These are phyloP conservation scores for Hemileccinum impolitum DNA, from an alignment of 768 basidiomycete genomes.

Conservation along the genomic window DNA sequence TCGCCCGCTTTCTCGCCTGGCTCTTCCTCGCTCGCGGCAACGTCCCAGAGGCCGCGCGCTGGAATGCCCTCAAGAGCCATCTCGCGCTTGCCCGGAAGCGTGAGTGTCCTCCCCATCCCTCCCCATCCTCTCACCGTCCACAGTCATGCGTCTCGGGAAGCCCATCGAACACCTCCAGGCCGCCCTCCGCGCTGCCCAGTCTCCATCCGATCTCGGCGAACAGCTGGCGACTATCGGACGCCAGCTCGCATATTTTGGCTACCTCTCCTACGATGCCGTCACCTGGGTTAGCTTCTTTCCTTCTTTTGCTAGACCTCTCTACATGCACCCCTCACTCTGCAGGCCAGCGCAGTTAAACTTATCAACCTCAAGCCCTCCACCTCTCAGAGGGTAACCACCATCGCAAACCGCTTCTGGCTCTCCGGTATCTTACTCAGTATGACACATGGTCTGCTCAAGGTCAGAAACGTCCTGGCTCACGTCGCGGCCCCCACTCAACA, in stretches of 20 bases:
- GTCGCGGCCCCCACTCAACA: not conserved
- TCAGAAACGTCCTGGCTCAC: conserved; percentile 18
- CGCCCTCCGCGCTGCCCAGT: conserved; percentile 67
- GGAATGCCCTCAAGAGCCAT: conserved; percentile 82
- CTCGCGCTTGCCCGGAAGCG: conserved; percentile 84
- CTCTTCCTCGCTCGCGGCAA: conserved; percentile 65
- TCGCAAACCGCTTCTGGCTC: conserved; percentile 84
- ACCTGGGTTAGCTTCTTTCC: conserved; percentile 64
- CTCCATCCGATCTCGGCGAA: conserved; percentile 57
- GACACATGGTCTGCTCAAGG: conserved; percentile 66
- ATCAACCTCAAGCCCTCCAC: conserved; percentile 58
- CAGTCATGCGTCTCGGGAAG: conserved; percentile 92
- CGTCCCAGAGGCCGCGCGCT: conserved; percentile 68
- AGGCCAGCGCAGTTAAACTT: conserved; percentile 70
- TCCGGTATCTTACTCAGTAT: conserved; percentile 83
- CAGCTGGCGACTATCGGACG: conserved; percentile 75
- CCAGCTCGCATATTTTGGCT: conserved; percentile 88
- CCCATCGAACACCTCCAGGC: conserved; percentile 92
- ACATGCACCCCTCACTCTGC: not conserved
- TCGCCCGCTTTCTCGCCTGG: conserved; percentile 87
- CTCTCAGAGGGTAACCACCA: conserved; percentile 55
- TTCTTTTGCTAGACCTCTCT: not conserved
- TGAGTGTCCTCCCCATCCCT: conserved; percentile 28
- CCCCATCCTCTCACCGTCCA: not conserved
- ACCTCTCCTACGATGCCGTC: conserved; percentile 77